phyloP scores from a whole-genome alignment of 129 eudicot genomes.

The sunflower (Helianthus annuus) region DNA sequence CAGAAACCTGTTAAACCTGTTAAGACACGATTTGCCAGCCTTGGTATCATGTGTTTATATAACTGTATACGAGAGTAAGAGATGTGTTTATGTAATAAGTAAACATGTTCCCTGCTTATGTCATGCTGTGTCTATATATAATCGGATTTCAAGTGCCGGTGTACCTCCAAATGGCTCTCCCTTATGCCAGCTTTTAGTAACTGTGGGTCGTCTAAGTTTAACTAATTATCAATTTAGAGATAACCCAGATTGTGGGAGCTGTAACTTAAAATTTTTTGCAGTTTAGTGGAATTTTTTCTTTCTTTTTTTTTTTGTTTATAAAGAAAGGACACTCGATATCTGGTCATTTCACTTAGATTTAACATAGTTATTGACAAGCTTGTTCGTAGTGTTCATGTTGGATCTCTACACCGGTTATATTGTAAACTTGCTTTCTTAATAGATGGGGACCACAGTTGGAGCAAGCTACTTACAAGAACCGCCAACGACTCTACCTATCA shows the following conservation, averaged over 20 bases:
- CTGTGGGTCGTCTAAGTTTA: not conserved
- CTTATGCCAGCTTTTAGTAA: not conserved
- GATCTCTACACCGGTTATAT: not conserved
- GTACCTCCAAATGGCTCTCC: too few relatives aligned
- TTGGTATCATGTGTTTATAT: not conserved
- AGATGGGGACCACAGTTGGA: constrained; percentile 92
- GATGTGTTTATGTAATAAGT: not conserved
- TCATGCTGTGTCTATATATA: not conserved
- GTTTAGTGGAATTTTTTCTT: not conserved
- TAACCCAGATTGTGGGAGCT: not conserved
- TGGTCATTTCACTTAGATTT: not conserved
- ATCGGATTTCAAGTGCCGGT: too few relatives aligned
- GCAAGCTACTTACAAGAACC: constrained; percentile 92
- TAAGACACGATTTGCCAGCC: too few relatives aligned
- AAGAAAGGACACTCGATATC: not conserved
- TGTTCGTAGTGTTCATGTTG: not conserved
- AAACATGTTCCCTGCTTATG: not conserved
- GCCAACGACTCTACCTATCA: constrained; percentile 93
- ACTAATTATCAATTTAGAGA: not conserved
- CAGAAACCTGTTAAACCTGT: too few relatives aligned
- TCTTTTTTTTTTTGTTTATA: not conserved
- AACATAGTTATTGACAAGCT: not conserved
- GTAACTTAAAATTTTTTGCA: not conserved
- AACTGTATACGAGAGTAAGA: not conserved
- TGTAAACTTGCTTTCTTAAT: constrained; percentile 1